A percentile compares a stretch with the other conserved stretches of the same genome.
Evolutionary conservation across 306 rosid genomes (phyloP).

Genomic region (Sesbania bispinosa): DNA sequence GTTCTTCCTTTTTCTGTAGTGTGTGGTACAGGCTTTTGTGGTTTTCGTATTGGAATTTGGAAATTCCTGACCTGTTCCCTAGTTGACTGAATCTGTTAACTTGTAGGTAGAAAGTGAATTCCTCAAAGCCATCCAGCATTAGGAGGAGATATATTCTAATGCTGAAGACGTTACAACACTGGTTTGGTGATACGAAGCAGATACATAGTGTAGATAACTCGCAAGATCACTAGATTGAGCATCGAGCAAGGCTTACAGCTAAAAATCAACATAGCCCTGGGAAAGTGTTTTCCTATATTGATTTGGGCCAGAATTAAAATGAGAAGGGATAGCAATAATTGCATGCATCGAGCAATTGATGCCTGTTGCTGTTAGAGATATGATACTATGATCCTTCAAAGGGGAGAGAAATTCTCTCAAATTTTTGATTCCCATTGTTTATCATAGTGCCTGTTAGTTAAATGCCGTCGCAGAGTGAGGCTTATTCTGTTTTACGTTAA

Average conservation of each 20-base stretch:
- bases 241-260: slow-evolving; percentile 10
- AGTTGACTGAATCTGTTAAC: background rate
- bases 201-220: slow-evolving; percentile 11
- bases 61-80: background rate
- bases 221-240: slow-evolving; percentile 16
- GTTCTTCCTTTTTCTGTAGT: background rate
- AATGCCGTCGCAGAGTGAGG: no score
- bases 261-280: background rate
- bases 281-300: slow-evolving; percentile 15
- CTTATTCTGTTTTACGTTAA: background rate
- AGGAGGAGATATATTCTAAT: no score
- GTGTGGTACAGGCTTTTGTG: no score
- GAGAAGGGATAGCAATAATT: slow-evolving; percentile 17
- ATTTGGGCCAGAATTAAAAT: slow-evolving; percentile 2
- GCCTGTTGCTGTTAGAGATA: background rate
- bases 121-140: slow-evolving; percentile 16
- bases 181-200: slow-evolving; percentile 20
- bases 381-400: no score
- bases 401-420: slow-evolving; percentile 24
- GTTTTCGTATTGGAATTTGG: background rate
- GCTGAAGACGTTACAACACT: slow-evolving; percentile 3
- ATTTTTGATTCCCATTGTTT: slow-evolving; percentile 43
- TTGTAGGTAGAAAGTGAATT: slow-evolving; percentile 19
- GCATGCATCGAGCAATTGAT: slow-evolving; percentile 2
- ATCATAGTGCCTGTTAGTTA: background rate